A percentile compares a stretch with the other conserved stretches of the same genome.
Conservation (phyloP, 495 filamentous ascomycete species). For the Trichocladium antarcticum region DNA sequence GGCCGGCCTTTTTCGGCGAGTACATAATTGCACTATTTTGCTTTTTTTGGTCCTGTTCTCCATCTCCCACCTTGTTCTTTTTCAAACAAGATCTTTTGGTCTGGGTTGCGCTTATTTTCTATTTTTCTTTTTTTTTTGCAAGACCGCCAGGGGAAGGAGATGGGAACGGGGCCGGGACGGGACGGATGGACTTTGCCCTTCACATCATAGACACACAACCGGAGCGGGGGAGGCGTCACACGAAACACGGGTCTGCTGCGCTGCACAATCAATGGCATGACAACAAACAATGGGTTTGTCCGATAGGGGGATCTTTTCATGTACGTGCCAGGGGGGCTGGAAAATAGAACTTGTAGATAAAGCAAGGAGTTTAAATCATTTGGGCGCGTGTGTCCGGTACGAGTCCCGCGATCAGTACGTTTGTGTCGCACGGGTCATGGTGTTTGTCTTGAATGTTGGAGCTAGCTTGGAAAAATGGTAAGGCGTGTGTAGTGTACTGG, state of each 20-base stretch:
- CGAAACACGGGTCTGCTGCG: not conserved
- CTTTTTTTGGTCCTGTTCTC: not conserved
- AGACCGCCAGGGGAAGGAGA: not conserved
- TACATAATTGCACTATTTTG: conserved; percentile 7
- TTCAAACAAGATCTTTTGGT: not conserved
- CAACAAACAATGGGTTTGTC: not conserved
- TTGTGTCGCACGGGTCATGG: too few relatives aligned
- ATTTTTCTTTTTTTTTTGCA: not conserved
- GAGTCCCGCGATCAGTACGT: too few relatives aligned
- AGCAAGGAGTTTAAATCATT: too few relatives aligned
- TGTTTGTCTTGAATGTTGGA: too few relatives aligned
- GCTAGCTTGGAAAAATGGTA: too few relatives aligned
- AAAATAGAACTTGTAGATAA: too few relatives aligned
- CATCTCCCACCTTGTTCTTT: not conserved
- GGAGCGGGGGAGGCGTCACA: not conserved
- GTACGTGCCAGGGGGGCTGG: too few relatives aligned
- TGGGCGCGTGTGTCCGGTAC: too few relatives aligned
- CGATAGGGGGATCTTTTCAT: too few relatives aligned
- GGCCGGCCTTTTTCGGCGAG: not conserved
- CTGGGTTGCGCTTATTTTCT: not conserved
- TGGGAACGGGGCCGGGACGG: too few relatives aligned
- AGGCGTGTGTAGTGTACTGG: too few relatives aligned
- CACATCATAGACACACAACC: not conserved
- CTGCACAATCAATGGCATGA: not conserved
- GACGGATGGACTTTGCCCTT: not conserved